Evolutionary conservation across 768 basidiomycete species (phyloP), one percentile per base, ranked within the genome.

Genomic region (Pisolithus microcarpus): DNA sequence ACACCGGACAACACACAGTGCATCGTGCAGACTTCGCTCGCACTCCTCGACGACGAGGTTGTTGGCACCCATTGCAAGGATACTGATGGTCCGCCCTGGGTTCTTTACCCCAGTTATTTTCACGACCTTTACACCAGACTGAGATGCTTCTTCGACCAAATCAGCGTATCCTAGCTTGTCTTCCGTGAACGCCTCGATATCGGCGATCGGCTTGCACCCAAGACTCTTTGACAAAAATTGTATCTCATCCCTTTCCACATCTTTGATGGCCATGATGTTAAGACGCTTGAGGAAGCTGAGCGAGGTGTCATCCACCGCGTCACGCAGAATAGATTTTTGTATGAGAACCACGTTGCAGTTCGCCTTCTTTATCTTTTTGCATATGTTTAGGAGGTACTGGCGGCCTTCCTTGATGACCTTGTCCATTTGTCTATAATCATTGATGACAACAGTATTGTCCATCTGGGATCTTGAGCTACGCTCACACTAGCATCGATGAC

Each of bases 381-480:
- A 95, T 49, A 98, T 81, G 67, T 93, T 97, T 62, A 99, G 83
- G 52, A 99, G 80, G 68, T 99, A 98, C 69, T 94, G 91, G 43
- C 96, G 87, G 52, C 95, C 95, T 70, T 99, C 96, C 70, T 99
- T 98, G 71, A 99, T 86, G 52, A 98, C 93, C 69, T 97, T 96
- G 78, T 98, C 96, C 95, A 99, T 98, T 68, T 97, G 96, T 16
- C 96, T 86, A 72, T 99, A 99, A 71, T 99, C 95, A 56, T 95
- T 98, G 60, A 99, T 97, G 47, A 98, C 87, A 40, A 99, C 93
- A 5, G 95, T 97, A 75, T 99, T 98, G 70, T 99, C 96, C 95
- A 99, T 99, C 94, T 97, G 9, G 38, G 52, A 30, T 45, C 18
- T 30, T 18, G 55, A 24, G 21, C 34, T 18, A 53, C 48, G 19